phyloP scores from a whole-genome alignment of 306 rosid genomes.

The Luffa aegyptiaca region DNA sequence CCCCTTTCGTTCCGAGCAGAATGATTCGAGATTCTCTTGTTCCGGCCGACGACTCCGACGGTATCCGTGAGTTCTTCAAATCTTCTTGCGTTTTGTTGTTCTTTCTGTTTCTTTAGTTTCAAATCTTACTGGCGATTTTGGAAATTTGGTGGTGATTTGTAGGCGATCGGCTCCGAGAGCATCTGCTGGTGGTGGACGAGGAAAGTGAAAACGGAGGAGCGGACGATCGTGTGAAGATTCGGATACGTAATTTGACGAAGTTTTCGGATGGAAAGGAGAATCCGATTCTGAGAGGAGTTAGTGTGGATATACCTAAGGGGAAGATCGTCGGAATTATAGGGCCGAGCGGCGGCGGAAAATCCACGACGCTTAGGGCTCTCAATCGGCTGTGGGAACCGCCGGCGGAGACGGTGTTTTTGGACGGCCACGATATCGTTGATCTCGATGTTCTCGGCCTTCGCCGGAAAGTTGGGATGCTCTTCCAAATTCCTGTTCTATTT shows the following conservation, averaged over 20 bases:
- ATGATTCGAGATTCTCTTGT: background rate
- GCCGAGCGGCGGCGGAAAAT: slow-evolving; percentile 97
- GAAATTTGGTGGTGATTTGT: background rate
- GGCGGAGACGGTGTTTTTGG: slow-evolving; percentile 48
- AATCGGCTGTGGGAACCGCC: slow-evolving; percentile 95
- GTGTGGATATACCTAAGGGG: slow-evolving; percentile 52
- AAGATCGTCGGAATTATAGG: slow-evolving; percentile 65
- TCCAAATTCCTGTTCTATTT: slow-evolving; percentile 87
- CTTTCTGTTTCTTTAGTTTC: too few relatives aligned
- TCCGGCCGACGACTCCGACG: background rate
- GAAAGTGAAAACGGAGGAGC: background rate
- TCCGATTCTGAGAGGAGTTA: slow-evolving; percentile 46
- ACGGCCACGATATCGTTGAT: slow-evolving; percentile 40
- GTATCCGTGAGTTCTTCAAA: background rate
- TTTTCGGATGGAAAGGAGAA: slow-evolving; percentile 33
- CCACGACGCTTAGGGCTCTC: slow-evolving; percentile 63
- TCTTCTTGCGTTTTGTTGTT: too few relatives aligned
- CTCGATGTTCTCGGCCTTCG: slow-evolving; percentile 77
- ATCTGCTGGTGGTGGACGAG: slow-evolving; percentile 31
- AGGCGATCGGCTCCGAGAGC: slow-evolving; percentile 23
- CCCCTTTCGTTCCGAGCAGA: background rate
- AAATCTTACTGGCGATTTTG: background rate
- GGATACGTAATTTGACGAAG: slow-evolving; percentile 43
- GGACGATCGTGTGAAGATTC: slow-evolving; percentile 23
- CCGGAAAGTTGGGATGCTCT: slow-evolving; percentile 90